Evolutionary conservation across 2,329 filamentous ascomycete genomes (phyloP), one percentile per base, ranked within the genome.

Genomic region (Didymella arachidicola): DNA sequence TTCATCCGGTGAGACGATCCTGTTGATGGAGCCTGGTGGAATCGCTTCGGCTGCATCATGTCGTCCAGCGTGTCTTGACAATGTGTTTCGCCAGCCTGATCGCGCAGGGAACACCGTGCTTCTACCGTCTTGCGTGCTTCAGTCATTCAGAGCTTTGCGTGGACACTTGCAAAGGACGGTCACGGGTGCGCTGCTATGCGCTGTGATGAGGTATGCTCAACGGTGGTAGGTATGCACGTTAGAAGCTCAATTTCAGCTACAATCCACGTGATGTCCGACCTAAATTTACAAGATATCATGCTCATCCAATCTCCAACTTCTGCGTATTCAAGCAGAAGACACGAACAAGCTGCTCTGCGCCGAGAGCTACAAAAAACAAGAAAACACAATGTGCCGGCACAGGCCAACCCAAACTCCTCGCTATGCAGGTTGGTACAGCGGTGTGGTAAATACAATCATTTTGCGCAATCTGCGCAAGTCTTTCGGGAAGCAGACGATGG

Each of bases 381-480:
- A 63, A 57, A 65, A 63, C 57, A 65, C 48, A 64, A 57, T 30
- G 34, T 50, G 32, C 45, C 56, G 50, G 56, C 36, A 19, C 26
- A 30, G 36, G 29, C 57, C 52, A 42, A 52, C n/a, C 41, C 51
- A 61, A 71, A 74, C 71, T 68, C 71, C 71, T 67, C 71, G 71
- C 71, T 74, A 74, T 74, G 69, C 70, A 69, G 58, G 61, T 61
- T 59, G 61, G 60, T 68, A 69, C 62, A 65, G 61, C 54, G 53
- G 52, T 53, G 44, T 48, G 44, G 22, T 57, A 54, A 49, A 43
- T 57, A 57, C 57, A 59, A 18, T 51, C 44, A 60, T 55, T 43
- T 45, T 54, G 57, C 46, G 29, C 48, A 47, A 18, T 52, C 34
- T 34, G 44, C 47, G 56, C 53, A 42, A 11, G 16, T 30, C n/a